Base-by-base conservation (phyloP, 768 basidiomycete species). In the Lactarius psammicola region DNA sequence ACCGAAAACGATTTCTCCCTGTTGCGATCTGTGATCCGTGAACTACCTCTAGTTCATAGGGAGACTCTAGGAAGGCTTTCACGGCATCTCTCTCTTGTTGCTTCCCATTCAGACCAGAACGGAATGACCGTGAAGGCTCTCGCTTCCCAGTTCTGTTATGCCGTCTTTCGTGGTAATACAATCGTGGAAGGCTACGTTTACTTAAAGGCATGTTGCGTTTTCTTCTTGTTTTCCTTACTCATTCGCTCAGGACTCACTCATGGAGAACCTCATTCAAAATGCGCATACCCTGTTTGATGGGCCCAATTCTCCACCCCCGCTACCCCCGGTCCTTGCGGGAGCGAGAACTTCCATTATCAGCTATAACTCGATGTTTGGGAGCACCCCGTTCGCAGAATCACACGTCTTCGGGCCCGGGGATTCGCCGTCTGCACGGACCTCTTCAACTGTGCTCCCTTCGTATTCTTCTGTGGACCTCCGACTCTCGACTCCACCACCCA, bases 61-160 rank as follows among this genome's bases (percentile, higher is more conserved):
- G 88, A 89, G 5, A 92, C 92, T 0, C 81, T 96, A 67, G 89
- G 85, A 69, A 85, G 87, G 9, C 73, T 95, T 30, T 75, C 95
- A 26, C 94, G 95, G 68, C 95, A 96, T 74, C 83, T 97, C 18
- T 79, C 87, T 3, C 83, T 87, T 18, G 87, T 97, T 15, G 84
- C 86, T 3, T 78, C 86, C 4, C 80, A 80, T 44, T 80, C 81
- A 28, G 85, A 88, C 28, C 86, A 84, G 73, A 97, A 95, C 74
- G 95, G 95, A 76, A 97, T 97, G 95, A 94, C 94, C 71, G 80
- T 88, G 4, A 94, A 89, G 79, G 96, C 96, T 72, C 79, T 97
- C 28, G 92, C 94, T 3, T 94, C 96, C 55, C 87, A 94, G 3
- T 95, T 96, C 77, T 89, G 90, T 23, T 81, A 86, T 10, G 92